Conservation (phyloP, 805 yeast genomes). For the Wickerhamiella azymoides region DNA sequence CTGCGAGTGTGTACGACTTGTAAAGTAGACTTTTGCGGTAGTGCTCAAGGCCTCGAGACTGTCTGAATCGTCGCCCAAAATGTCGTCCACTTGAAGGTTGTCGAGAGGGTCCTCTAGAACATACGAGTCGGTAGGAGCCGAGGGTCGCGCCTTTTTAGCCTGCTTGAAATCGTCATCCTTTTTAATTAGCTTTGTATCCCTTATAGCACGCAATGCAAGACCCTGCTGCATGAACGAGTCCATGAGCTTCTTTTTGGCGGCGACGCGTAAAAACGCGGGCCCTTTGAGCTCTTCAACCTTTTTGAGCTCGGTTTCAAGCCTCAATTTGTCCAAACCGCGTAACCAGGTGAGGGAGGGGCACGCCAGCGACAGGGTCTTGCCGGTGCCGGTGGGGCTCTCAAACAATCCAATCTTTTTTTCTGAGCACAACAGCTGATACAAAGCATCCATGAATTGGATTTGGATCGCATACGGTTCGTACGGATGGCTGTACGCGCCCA, state of each 20-base stretch:
- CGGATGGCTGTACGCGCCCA: constrained; percentile 50
- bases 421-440: constrained; percentile 46
- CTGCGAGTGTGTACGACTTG: constrained; percentile 89
- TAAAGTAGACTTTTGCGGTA: constrained; percentile 43
- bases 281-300: constrained; percentile 36
- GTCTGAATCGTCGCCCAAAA: background rate
- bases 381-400: constrained; percentile 89
- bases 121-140: background rate
- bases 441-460: constrained; percentile 53
- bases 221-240: constrained; percentile 13
- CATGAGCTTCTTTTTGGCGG: constrained; percentile 22
- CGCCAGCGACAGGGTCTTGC: constrained; percentile 76
- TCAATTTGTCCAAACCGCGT: constrained; percentile 28
- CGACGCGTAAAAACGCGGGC: constrained; percentile 53
- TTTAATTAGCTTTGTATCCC: background rate
- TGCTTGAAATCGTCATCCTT: background rate
- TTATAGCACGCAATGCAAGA: constrained; percentile 13
- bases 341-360: constrained; percentile 82
- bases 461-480: constrained; percentile 72
- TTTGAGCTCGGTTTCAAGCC: constrained; percentile 12
- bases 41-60: constrained; percentile 13
- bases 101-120: constrained; percentile 10
- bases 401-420: constrained; percentile 56
- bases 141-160: background rate
- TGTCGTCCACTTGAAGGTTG: constrained; percentile 8